Evolutionary conservation across 306 rosid species (phyloP), one percentile per base, ranked within the genome.

Genomic region (Vigna unguiculata): DNA sequence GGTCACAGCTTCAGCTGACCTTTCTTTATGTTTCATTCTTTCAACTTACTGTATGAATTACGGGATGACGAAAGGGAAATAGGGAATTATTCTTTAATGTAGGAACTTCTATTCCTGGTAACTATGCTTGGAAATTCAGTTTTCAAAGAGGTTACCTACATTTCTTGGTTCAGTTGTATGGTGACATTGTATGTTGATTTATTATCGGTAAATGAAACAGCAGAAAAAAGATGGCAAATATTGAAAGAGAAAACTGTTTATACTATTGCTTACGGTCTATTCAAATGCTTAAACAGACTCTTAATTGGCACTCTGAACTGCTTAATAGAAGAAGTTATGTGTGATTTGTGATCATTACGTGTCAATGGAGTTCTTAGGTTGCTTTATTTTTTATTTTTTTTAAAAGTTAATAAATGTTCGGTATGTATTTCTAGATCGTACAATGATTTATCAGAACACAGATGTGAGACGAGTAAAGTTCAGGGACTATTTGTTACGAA

Each of bases 1-100:
- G 60, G 68, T 78, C 73, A 17, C 57, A 48, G 72, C 59, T 81
- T 66, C 71, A 53, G 51, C 80, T 61, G 58, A 25, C 67, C 54
- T 61, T 74, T 58, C 57, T 14, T 30, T 38, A 72, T 61, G 71
- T 61, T 81, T 46, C 21, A 40, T 59, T 51, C 54, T 53, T 48
- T 57, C 4, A 6, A 41, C 68, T 51, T 69, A 36, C 59, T 38
- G 13, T 40, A 45, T 30, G 51, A 43, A 79, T 76, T 21, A 66
- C 15, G 77, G 70, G 77, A 60, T 24, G 85, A 63, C 60, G 9
- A 14, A 13, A 58, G 38, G 38, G 40, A 24, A 58, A 21, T 71
- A 51, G 63, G 65, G 16, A 65, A 59, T 76, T 43, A 73, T 77
- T 77, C 74, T 30, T 73, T 62, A 11, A 46, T 68, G 16, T 72